Evolutionary conservation across 2,329 filamentous ascomycete genomes (phyloP), one percentile per base, ranked within the genome.

Genomic region (Fusarium irregulare): DNA sequence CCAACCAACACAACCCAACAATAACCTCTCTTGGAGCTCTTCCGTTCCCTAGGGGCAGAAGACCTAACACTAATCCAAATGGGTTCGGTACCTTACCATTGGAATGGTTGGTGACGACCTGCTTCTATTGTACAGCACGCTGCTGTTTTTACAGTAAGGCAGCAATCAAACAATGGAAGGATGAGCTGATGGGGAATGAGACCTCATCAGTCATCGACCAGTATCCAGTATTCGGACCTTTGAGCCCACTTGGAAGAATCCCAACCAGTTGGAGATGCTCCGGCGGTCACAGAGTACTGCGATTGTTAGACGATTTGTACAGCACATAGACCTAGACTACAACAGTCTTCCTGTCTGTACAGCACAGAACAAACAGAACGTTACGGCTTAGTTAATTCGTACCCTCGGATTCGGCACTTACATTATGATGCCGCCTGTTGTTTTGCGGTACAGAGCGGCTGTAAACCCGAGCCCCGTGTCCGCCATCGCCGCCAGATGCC

Each of bases 21-120:
- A 51, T 56, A 32, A 56, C 48, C 45, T 62, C 53, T 37, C 53
- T 49, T 49, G 53, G 53, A 11, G 23, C 41, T 51, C 23, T 28
- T 51, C 32, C 23, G 32, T 53, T 48, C 41, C 28, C 46, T 25
- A 28, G 41, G 64, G 58, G 48, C 60, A 69, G 64, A 69, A 61
- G 56, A 69, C 66, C 58, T 68, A 68, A 64, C 68, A 68, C 68
- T 71, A 71, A 59, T 66, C 63, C 64, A 66, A 56, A 68, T 62
- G 41, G 54, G 47, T 32, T 48, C 40, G 28, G 48, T 45, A 27
- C 44, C 40, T 46, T 45, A 23, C 44, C 32, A 25, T 63, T 68
- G 49, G 41, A 64, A 68, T 65, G 60, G 56, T 71, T 51, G 55
- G 62, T 56, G 54, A 70, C 68, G 62, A 46, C 28, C 28, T 51